Evolutionary conservation across 129 eudicot species (phyloP).

Genomic region (sunflower (Helianthus annuus)): HanXRQr2.0-SUNRISE NC_035434.2:18751453-18751952

Average conservation of each 20-base stretch:
- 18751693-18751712: constrained; percentile 36
- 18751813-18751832: constrained; percentile 38
- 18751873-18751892: constrained; percentile 38
- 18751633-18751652: constrained; percentile 40
- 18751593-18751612: constrained; percentile 27
- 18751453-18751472: constrained; percentile 17
- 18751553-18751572: constrained; percentile 33
- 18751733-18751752: constrained; percentile 28
- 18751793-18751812: constrained; percentile 27
- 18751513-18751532: constrained; percentile 33
- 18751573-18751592: constrained; percentile 52
- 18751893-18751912: constrained; percentile 50
- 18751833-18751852: constrained; percentile 48
- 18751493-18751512: constrained; percentile 35
- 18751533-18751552: constrained; percentile 30
- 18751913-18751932: constrained; percentile 61
- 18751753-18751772: background rate
- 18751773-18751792: constrained; percentile 6
- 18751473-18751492: constrained; percentile 25
- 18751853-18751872: constrained; percentile 30
- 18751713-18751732: constrained; percentile 31
- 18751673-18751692: constrained; percentile 42
- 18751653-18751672: constrained; percentile 46
- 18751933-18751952: constrained; percentile 52
- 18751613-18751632: constrained; percentile 43